Base-by-base conservation (phyloP, 2,329 filamentous ascomycete species). In the Apiospora phragmitis region DNA sequence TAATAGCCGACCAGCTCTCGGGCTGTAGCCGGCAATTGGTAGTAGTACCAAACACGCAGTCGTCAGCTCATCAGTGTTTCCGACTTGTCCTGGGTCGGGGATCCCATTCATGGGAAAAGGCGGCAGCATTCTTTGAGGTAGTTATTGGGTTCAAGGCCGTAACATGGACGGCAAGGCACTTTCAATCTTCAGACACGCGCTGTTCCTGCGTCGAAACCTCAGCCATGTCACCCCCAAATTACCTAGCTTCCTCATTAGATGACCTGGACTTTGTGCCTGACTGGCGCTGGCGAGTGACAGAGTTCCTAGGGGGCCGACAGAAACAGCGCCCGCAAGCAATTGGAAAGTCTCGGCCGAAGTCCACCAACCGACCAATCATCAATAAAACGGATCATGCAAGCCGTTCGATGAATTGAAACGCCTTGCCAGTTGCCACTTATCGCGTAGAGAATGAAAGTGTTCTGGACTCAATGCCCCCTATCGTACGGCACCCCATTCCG, bases 61-160 rank as follows among this genome's bases (percentile, higher is more conserved):
- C 55, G 55, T 62, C 55, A 62, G 55, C 55, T 62, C 55, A 14
- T 55, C 49, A 32, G 49, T 35, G 51, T 59, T 59, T 59, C 51
- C 16, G 29, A 35, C 7, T 59, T 59, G 51, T 59, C 51, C 51
- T 59, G 29, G 51, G 29, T 59, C 51, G 51, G 32, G 55, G 32
- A 62, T 62, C 9, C 38, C 55, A 9, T 62, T 38, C 32, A 62
- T 62, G 55, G 55, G 18, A 59, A 21, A 59, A 59, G 16, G 14
- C 21, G 51, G 29, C 14, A 55, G 51, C 26, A 55, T n/a, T 3
- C 18, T 21, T 8, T n/a, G 21, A 24, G 45, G 21, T 26, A 18
- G 26, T 18, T 55, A 55, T 55, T 55, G 26, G 49, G 49, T 55
- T 55, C 49, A 55, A 29, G 32, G 26, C 12, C 49, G 49, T 55